These are phyloP conservation scores for Psidium friedrichsthalianum DNA, from an alignment of 345 rosid species.

Conservation along the genomic window DNA sequence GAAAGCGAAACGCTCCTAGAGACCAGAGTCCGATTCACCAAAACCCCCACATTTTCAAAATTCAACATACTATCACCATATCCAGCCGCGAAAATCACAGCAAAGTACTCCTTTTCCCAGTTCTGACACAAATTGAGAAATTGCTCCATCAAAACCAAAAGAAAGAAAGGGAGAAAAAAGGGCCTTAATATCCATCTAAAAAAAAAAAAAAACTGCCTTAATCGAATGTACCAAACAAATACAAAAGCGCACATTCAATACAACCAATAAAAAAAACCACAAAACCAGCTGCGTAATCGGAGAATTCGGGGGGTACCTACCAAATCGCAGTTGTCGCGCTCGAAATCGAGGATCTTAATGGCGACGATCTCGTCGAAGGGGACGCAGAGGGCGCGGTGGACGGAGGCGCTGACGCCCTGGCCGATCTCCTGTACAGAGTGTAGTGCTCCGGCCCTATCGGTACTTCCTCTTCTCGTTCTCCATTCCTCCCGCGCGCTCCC, in stretches of 20 bases:
- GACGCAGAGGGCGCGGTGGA: slow-evolving; percentile 71
- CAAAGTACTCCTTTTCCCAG: neutral
- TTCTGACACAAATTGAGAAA: neutral
- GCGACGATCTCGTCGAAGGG: slow-evolving; percentile 71
- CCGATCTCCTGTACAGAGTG: slow-evolving; percentile 63
- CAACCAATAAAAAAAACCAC: neutral
- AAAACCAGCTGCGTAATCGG: neutral
- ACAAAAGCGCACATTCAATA: neutral
- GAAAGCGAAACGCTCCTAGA: neutral
- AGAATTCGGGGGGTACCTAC: slow-evolving; percentile 14
- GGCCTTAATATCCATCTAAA: neutral
- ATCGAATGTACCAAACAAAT: neutral
- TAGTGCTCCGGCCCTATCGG: slow-evolving; percentile 74
- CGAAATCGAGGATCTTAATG: slow-evolving; percentile 93
- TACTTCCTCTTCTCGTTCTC: slow-evolving; percentile 85
- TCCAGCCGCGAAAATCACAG: neutral
- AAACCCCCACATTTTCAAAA: neutral
- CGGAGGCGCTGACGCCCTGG: slow-evolving; percentile 86
- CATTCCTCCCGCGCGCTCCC: neutral
- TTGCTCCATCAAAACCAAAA: neutral
- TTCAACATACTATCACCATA: neutral
- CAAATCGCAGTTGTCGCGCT: slow-evolving; percentile 84
- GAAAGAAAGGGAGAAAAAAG: neutral
- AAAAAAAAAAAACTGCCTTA: neutral
- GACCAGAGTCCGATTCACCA: neutral